Base-by-base conservation (phyloP, 106 monocot species). In the Amphibolis antarctica region DNA sequence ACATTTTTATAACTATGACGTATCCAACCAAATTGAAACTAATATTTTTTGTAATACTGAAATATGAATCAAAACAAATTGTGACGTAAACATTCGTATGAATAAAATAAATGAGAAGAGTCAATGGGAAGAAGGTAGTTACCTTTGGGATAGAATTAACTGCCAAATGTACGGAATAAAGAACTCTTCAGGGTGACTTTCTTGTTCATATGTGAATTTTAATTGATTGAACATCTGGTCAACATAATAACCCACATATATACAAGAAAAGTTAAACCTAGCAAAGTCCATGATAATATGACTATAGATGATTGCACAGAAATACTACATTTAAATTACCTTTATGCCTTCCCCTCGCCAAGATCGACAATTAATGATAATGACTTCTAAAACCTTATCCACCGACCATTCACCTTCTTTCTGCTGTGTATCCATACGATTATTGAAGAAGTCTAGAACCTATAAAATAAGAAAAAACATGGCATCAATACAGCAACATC, bases 291-390 rank as follows among this genome's bases (percentile, higher is more conserved):
- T n/a, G 28, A 18, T 15, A 60, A 72, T 29, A 56, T 44, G 20
- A 26, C 0, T 44, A 26, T 14, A 36, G 10, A 15, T 19, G 29
- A 12, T 18, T 48, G n/a, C 4, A 23, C 25, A 47, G 14, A 53
- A 12, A 31, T 21, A 61, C 19, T 61, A n/a, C n/a, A n/a, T 26
- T 36, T 59, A 31, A 45, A 42, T 73, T 1, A 96, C 90, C 86
- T 96, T 96, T 90, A 96, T 82, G 44, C 96, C 86, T 71, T 96
- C 96, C 69, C 96, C 86, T 66, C 76, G 96, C 96, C 96, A 96
- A 66, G 89, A 96, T 27, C 89, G 75, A 58, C 84, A 96, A 79
- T 84, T 96, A 69, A 76, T 77, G 46, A 84, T 82, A 58, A 96
- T 96, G 60, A 87, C 76, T 47, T 90, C 67, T 64, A 96, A 78